Percentiles rank a stretch among this genome's conserved stretches.
Conservation (phyloP, 352 stramenopile genomes). For the Aphanomyces astaci region DNA sequence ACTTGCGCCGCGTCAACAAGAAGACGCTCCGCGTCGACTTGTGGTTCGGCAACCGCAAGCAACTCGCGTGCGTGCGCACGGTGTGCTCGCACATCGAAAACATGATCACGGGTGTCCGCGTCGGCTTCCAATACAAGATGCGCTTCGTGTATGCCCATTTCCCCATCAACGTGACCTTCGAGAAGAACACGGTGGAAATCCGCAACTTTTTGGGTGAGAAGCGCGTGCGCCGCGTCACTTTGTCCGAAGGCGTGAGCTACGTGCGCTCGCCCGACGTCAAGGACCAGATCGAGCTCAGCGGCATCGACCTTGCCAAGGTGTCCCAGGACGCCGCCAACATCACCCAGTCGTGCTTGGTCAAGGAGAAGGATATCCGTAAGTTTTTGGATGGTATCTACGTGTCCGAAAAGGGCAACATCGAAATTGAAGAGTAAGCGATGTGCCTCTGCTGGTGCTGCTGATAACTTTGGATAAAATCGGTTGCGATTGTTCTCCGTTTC, state of each 20-base stretch:
- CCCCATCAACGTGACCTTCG: slow-evolving; percentile 98
- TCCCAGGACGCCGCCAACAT: slow-evolving; percentile 87
- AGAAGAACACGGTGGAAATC: slow-evolving; percentile 94
- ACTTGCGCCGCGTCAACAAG: slow-evolving; percentile 89
- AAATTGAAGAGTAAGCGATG: slow-evolving; percentile 51
- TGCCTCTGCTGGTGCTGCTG: slow-evolving; percentile 29
- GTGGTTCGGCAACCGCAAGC: slow-evolving; percentile 99
- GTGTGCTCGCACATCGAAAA: slow-evolving; percentile 99
- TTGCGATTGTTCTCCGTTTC: slow-evolving; percentile 66
- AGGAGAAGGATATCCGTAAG: slow-evolving; percentile 97
- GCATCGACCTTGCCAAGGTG: slow-evolving; percentile 97
- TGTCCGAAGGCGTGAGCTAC: slow-evolving; percentile 93
- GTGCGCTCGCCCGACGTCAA: slow-evolving; percentile 95
- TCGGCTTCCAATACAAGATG: slow-evolving; percentile 99
- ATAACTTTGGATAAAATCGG: slow-evolving; percentile 31
- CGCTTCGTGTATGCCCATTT: slow-evolving; percentile 99
- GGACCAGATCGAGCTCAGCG: slow-evolving; percentile 98
- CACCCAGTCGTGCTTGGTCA: slow-evolving; percentile 75
- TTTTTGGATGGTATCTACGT: slow-evolving; percentile 99
- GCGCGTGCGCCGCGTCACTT: slow-evolving; percentile 91
- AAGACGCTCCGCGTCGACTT: slow-evolving; percentile 94
- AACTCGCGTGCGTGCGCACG: slow-evolving; percentile 96
- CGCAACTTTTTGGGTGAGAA: slow-evolving; percentile 99
- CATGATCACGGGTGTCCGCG: slow-evolving; percentile 98
- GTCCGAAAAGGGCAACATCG: slow-evolving; percentile 91